A percentile compares a stretch with the other conserved stretches of the same genome.
Conservation (phyloP, 352 stramenopile species). For the Pythium folliculosum region DNA sequence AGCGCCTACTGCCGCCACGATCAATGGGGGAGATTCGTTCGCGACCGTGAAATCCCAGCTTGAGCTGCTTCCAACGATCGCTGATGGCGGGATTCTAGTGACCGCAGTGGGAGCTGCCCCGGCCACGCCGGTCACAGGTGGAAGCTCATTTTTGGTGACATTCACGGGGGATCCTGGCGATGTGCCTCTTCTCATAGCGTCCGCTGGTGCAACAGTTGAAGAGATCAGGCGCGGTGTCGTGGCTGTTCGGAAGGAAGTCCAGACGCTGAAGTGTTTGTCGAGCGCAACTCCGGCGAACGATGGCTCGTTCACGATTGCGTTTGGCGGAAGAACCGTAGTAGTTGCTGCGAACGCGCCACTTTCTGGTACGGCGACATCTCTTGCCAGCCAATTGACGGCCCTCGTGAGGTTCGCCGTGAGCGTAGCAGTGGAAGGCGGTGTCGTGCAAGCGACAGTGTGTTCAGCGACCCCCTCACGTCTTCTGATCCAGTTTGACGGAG, state of each 20-base stretch:
- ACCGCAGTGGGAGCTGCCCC: conserved; percentile 36
- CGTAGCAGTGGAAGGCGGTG: conserved; percentile 38
- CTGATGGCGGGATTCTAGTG: conserved; percentile 72
- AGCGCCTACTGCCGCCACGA: conserved; percentile 35
- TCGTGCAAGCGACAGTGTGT: conserved; percentile 54
- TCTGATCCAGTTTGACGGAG: conserved; percentile 74
- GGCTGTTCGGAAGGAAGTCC: conserved; percentile 66
- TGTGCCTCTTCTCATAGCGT: conserved; percentile 41
- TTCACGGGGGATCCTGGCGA: conserved; percentile 59
- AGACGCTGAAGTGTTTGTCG: conserved; percentile 74
- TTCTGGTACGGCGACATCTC: conserved; percentile 29
- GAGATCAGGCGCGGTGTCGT: conserved; percentile 41
- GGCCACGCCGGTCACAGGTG: conserved; percentile 35
- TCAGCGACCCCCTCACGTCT: conserved; percentile 44
- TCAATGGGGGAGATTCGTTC: conserved; percentile 47
- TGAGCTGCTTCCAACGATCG: conserved; percentile 82
- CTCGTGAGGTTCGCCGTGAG: conserved; percentile 44
- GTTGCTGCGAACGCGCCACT: conserved; percentile 53
- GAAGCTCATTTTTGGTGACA: conserved; percentile 63
- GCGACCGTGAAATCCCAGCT: conserved; percentile 56
- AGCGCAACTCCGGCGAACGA: conserved; percentile 31
- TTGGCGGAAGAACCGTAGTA: conserved; percentile 34
- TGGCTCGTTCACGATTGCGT: conserved; percentile 63
- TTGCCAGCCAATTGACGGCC: conserved; percentile 33
- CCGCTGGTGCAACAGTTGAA: conserved; percentile 37